Percentiles rank a stretch among this genome's conserved stretches.
Conservation (phyloP, 2,329 filamentous ascomycete species). For the Trichoderma gracile region DNA sequence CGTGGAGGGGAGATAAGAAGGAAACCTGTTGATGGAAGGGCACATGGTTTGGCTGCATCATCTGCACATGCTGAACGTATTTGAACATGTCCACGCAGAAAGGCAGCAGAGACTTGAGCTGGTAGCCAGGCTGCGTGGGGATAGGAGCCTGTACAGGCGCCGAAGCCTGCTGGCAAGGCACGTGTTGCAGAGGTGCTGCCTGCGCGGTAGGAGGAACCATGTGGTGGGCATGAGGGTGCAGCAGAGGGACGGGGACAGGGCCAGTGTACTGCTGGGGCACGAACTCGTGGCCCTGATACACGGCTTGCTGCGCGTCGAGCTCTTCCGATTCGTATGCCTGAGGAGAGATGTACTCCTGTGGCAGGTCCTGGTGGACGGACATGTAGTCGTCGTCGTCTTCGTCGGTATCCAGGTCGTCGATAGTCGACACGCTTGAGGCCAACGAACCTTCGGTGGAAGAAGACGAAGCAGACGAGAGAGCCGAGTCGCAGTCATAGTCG, state of each 20-base stretch:
- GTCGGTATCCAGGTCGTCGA: conserved; percentile 48
- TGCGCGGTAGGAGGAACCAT: conserved; percentile 25
- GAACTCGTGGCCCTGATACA: conserved; percentile 50
- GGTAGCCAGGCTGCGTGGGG: conserved; percentile 41
- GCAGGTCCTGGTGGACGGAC: conserved; percentile 46
- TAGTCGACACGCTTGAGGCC: conserved; percentile 54
- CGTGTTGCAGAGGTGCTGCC: conserved; percentile 30
- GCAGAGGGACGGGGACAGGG: conserved; percentile 34
- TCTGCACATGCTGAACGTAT: conserved; percentile 52
- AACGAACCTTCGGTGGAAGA: conserved; percentile 58
- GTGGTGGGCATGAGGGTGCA: conserved; percentile 31
- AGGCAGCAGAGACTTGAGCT: conserved; percentile 51
- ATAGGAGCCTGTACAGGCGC: conserved; percentile 40
- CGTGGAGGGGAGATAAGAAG: conserved; percentile 53
- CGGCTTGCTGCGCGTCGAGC: conserved; percentile 39
- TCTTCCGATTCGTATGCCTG: conserved; percentile 52
- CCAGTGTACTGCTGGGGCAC: conserved; percentile 49
- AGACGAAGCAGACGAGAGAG: conserved; percentile 53
- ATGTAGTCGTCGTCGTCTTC: conserved; percentile 42
- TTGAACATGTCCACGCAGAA: conserved; percentile 53
- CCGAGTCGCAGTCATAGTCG: conserved; percentile 48
- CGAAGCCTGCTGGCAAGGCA: conserved; percentile 38
- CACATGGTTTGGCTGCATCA: conserved; percentile 48
- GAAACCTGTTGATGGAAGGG: conserved; percentile 56
- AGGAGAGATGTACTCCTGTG: conserved; percentile 43